Base-by-base conservation (phyloP, 2,329 filamentous ascomycete species). In the Anthostomella pinea region DNA sequence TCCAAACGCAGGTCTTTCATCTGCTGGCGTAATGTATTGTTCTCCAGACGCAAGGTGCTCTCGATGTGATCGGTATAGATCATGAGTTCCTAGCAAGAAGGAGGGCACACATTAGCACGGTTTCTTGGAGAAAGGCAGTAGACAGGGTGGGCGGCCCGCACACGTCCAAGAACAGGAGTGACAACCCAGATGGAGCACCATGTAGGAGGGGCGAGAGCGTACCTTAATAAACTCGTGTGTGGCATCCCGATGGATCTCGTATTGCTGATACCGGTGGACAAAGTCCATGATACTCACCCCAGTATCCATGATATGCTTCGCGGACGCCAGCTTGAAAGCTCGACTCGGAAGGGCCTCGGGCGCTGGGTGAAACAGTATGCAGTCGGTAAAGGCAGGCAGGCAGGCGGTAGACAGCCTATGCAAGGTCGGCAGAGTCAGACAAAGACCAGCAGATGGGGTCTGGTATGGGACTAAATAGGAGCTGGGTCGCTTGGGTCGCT, bases 161-260 rank as follows among this genome's bases (percentile, higher is more conserved):
- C n/a, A n/a, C n/a, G n/a, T n/a, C n/a, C n/a, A n/a, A n/a, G n/a
- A n/a, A n/a, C n/a, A n/a, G n/a, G n/a, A n/a, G n/a, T n/a, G n/a
- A n/a, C n/a, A n/a, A n/a, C n/a, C n/a, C n/a, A n/a, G n/a, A n/a
- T n/a, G n/a, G n/a, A n/a, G n/a, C n/a, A n/a, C n/a, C n/a, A n/a
- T 29, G 29, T 23, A 17, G 22, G 30, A 30, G 11, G 26, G 21
- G 30, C 17, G 28, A 33, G 13, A 31, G 51, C 60, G 26, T 53
- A 72, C 73, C 63, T 70, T 69, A 38, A 77, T 67, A 43, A 77
- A 53, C 26, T 63, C 54, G 37, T 73, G 65, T 27, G 57, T 66
- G 10, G 52, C 58, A 23, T 69, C 63, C 31, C 64, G 61, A 23
- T 69, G 64, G 4, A 48, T 33, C 41, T 69, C 66, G 29, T 75